A percentile compares a stretch with the other conserved stretches of the same genome.
phyloP scores from a whole-genome alignment of 495 filamentous ascomycete genomes.

The Penicillium canescens region DNA sequence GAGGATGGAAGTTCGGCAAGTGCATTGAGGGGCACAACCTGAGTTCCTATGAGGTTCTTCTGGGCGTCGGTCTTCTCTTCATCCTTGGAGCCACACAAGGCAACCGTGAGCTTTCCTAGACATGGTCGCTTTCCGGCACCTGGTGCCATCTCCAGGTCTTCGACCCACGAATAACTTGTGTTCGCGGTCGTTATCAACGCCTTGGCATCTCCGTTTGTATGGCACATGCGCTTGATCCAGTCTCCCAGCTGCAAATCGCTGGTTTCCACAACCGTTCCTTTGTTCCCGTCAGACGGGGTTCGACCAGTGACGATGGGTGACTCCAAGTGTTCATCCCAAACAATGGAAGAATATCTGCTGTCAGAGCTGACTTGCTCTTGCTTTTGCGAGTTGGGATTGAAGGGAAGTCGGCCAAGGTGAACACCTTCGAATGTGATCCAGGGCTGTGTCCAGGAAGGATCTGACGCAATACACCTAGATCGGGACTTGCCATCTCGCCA shows the following conservation, averaged over 20 bases:
- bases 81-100: slow-evolving; percentile 1
- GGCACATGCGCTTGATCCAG: slow-evolving; percentile 20
- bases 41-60: neutral
- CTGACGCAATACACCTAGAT: slow-evolving; percentile 20
- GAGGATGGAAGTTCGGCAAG: slow-evolving; percentile 11
- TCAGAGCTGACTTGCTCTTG: slow-evolving; percentile 6
- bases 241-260: slow-evolving; percentile 12
- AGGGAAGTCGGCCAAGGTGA: slow-evolving; percentile 20
- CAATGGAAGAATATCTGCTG: slow-evolving; percentile 19
- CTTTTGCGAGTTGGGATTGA: slow-evolving; percentile 18
- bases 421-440: slow-evolving; percentile 25
- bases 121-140: slow-evolving; percentile 11
- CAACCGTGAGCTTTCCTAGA: slow-evolving; percentile 11
- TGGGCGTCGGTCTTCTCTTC: neutral
- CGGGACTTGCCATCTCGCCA: slow-evolving; percentile 15
- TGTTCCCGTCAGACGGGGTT: neutral
- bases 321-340: slow-evolving; percentile 24
- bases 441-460: slow-evolving; percentile 16
- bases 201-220: slow-evolving; percentile 18
- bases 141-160: slow-evolving; percentile 2
- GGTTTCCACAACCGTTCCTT: slow-evolving; percentile 4
- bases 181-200: slow-evolving; percentile 8
- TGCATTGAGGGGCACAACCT: neutral
- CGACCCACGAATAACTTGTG: slow-evolving; percentile 3
- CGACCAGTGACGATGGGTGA: slow-evolving; percentile 9